A percentile compares a stretch with the other conserved stretches of the same genome.
Evolutionary conservation across 495 filamentous ascomycete species (phyloP).

Genomic region (Umbilicaria muhlenbergii): DNA sequence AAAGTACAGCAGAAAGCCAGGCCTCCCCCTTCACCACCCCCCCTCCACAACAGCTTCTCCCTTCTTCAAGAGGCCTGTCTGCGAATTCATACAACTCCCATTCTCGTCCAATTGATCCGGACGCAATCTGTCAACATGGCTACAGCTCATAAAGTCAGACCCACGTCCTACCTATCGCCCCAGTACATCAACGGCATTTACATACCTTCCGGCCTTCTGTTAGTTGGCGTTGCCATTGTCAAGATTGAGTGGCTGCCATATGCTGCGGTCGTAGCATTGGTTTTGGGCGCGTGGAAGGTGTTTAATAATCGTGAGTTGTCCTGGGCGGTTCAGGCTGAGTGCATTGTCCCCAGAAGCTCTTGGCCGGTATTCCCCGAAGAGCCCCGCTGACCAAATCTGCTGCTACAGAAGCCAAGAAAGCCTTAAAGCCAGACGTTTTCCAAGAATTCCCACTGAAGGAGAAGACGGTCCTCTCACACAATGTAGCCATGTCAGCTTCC

Average conservation of each 20-base stretch:
- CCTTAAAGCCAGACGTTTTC: constrained; percentile 74
- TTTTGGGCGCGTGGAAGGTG: constrained; percentile 43
- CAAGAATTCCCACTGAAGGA: constrained; percentile 81
- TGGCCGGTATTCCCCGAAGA: neutral
- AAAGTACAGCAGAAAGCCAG: too few species aligned
- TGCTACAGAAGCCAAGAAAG: constrained; percentile 49
- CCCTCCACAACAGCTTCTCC: too few species aligned
- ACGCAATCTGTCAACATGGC: constrained; percentile 6
- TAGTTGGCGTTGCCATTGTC: constrained; percentile 58
- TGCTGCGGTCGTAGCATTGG: constrained; percentile 46
- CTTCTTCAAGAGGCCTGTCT: too few species aligned
- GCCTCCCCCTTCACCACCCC: too few species aligned
- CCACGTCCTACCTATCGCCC: constrained; percentile 25
- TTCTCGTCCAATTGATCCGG: too few species aligned
- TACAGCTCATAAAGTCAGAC: constrained; percentile 13
- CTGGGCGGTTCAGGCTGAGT: too few species aligned
- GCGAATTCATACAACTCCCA: too few species aligned
- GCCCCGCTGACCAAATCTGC: constrained; percentile 5
- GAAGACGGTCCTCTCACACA: constrained; percentile 88
- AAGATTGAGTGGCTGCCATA: constrained; percentile 66
- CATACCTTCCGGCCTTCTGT: constrained; percentile 67
- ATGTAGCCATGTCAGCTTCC: constrained; percentile 60
- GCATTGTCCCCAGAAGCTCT: constrained; percentile 11
- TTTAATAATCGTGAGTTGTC: constrained; percentile 37
- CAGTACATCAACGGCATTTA: constrained; percentile 60